Conservation (phyloP, 768 basidiomycete genomes). For the Tricholomella constricta region DNA sequence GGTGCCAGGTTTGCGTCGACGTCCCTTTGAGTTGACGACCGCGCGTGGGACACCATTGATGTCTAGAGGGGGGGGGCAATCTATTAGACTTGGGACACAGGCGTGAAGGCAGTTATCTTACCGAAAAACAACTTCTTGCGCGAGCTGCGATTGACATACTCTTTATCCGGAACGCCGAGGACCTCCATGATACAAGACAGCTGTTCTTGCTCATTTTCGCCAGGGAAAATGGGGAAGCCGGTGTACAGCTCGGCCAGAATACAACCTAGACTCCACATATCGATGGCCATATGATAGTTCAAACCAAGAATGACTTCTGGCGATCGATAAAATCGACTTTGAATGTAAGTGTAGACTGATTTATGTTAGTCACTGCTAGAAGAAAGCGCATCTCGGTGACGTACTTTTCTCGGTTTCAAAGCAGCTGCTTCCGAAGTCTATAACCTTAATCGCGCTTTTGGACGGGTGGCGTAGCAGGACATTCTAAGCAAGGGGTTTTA, state of each 20-base stretch:
- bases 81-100: background rate
- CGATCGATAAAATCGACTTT: conserved; percentile 99
- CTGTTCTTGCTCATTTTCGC: conserved; percentile 98
- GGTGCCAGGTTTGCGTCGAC: conserved; percentile 86
- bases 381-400: conserved; percentile 24
- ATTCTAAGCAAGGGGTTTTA: conserved; percentile 57
- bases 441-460: conserved; percentile 96
- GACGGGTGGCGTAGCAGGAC: conserved; percentile 92
- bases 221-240: conserved; percentile 98
- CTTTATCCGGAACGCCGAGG: conserved; percentile 92
- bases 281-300: conserved; percentile 99
- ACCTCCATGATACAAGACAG: conserved; percentile 99
- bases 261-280: conserved; percentile 99
- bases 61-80: conserved; percentile 49
- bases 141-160: conserved; percentile 91
- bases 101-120: conserved; percentile 37
- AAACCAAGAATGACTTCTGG: conserved; percentile 99
- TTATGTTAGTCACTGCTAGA: background rate
- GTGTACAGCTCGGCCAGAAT: conserved; percentile 97
- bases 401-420: conserved; percentile 97
- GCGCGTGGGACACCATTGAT: conserved; percentile 90
- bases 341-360: conserved; percentile 97
- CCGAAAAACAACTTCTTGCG: conserved; percentile 97
- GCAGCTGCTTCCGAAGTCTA: conserved; percentile 98
- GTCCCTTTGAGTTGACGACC: conserved; percentile 95